A percentile compares a stretch with the other conserved stretches of the same genome.
phyloP scores from a whole-genome alignment of 345 rosid genomes.

The Litchi chinensis region DNA sequence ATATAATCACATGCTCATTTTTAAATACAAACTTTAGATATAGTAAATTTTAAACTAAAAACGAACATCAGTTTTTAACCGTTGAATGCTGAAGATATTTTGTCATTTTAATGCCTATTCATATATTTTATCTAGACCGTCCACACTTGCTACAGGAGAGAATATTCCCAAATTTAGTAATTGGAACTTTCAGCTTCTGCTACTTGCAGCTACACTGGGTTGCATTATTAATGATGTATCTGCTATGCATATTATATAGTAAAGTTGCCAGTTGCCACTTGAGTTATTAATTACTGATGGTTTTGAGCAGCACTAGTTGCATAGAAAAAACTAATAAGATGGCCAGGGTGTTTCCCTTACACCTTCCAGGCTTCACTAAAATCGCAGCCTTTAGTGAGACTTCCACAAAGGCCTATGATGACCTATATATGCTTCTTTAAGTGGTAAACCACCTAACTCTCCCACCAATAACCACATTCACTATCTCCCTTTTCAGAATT shows the following conservation, averaged over 20 bases:
- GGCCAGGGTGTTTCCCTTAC: slow-evolving; percentile 9
- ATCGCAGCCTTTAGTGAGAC: slow-evolving; percentile 18
- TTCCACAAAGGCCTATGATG: slow-evolving; percentile 1
- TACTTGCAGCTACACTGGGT: background rate
- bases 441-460: slow-evolving; percentile 48
- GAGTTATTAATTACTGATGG: background rate
- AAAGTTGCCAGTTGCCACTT: slow-evolving; percentile 7
- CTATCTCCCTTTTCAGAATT: slow-evolving; percentile 11
- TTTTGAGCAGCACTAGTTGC: background rate
- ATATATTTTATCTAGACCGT: too few relatives aligned
- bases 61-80: too few relatives aligned
- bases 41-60: too few relatives aligned
- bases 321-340: background rate
- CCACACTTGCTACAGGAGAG: too few relatives aligned
- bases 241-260: background rate
- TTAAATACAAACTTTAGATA: too few relatives aligned
- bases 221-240: background rate
- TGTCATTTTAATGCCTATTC: too few relatives aligned
- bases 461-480: background rate
- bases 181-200: too few relatives aligned
- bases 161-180: too few relatives aligned
- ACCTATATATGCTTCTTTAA: background rate
- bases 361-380: slow-evolving; percentile 16
- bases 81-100: too few relatives aligned
- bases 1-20: too few relatives aligned